A percentile compares a stretch with the other conserved stretches of the same genome.
Evolutionary conservation across 257 asterid species (phyloP).

Genomic region (Solanum paucissectum): DNA sequence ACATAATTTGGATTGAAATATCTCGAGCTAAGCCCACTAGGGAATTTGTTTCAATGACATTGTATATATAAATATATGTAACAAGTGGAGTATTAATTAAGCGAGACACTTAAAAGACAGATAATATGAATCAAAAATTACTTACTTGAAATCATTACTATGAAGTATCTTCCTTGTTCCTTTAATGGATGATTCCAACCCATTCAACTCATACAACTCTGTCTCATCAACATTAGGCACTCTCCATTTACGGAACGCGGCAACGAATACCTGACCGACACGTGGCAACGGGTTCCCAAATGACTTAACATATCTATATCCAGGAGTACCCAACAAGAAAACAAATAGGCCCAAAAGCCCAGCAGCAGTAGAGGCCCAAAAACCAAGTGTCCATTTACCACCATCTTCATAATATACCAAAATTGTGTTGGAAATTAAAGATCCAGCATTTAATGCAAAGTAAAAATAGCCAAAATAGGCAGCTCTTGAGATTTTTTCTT

Average conservation of each 20-base stretch:
- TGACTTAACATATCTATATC: slow-evolving; percentile 36
- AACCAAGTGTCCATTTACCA: slow-evolving; percentile 63
- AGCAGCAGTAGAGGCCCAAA: slow-evolving; percentile 49
- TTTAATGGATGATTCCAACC: slow-evolving; percentile 38
- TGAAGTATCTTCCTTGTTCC: slow-evolving; percentile 63
- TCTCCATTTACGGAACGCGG: slow-evolving; percentile 30
- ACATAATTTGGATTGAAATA: not conserved
- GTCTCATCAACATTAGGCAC: not conserved
- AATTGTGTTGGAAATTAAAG: slow-evolving; percentile 58
- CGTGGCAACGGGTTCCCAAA: slow-evolving; percentile 65
- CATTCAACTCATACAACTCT: slow-evolving; percentile 38
- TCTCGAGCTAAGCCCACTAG: not conserved
- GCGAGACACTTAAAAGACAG: not conserved
- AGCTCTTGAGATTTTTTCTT: slow-evolving; percentile 16
- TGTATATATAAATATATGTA: not conserved
- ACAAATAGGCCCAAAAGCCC: slow-evolving; percentile 30
- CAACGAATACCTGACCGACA: slow-evolving; percentile 51
- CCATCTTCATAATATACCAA: slow-evolving; percentile 62
- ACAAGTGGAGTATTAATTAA: not conserved
- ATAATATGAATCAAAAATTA: not conserved
- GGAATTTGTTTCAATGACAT: not conserved
- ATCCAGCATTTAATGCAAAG: slow-evolving; percentile 63
- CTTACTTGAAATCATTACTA: slow-evolving; percentile 42
- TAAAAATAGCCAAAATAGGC: slow-evolving; percentile 58
- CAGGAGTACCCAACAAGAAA: slow-evolving; percentile 32